phyloP scores from a whole-genome alignment of 139 green algal species.

The Asterochloris erici region DNA sequence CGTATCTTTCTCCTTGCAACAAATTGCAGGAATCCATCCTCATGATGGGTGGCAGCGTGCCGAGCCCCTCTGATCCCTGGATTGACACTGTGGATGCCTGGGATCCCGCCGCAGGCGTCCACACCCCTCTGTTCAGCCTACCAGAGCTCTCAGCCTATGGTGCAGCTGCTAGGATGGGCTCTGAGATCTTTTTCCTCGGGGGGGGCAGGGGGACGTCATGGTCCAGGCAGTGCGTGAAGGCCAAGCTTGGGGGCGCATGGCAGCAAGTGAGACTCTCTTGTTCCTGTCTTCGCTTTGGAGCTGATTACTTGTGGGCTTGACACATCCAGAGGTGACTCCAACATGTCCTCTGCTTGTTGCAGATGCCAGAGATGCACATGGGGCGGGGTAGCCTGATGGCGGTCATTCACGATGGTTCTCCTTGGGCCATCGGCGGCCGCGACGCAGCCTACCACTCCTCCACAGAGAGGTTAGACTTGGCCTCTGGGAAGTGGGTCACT shows the following conservation, averaged over 20 bases:
- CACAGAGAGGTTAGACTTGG: constrained; percentile 20
- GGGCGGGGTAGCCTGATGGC: constrained; percentile 1
- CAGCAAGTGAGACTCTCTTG: neutral
- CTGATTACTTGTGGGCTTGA: neutral
- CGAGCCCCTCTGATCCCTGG: constrained; percentile 7
- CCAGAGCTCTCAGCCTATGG: constrained; percentile 29
- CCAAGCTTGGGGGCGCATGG: neutral
- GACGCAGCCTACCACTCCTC: neutral
- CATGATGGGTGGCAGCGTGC: neutral
- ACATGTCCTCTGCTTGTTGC: neutral
- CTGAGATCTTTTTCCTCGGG: constrained; percentile 28
- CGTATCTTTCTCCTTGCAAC: no score
- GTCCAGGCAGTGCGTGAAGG: constrained; percentile 19
- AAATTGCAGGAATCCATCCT: neutral
- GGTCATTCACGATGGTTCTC: neutral
- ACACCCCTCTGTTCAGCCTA: neutral
- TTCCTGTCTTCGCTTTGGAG: neutral
- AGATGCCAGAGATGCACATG: constrained; percentile 15
- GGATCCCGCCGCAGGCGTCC: neutral
- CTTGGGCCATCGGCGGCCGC: constrained; percentile 2
- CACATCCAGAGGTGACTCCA: neutral
- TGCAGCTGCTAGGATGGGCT: constrained; percentile 7
- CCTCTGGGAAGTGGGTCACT: constrained; percentile 22
- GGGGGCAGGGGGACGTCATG: constrained; percentile 32
- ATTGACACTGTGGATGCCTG: constrained; percentile 24